Evolutionary conservation across 305 asterid species (phyloP), one percentile per base, ranked within the genome.

Genomic region (Vinca major): DNA sequence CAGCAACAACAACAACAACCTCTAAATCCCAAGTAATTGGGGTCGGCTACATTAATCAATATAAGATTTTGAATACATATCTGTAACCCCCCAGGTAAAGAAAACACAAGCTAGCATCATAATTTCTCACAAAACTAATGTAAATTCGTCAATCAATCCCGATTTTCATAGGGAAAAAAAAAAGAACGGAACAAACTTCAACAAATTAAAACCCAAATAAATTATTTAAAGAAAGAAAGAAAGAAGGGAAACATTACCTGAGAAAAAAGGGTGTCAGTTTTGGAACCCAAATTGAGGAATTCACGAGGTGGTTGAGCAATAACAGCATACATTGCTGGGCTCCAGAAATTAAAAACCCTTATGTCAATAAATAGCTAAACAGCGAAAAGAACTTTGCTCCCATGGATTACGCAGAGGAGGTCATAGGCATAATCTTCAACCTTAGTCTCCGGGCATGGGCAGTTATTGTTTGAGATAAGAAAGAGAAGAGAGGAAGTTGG

Each of bases 291-390:
- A 51, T 61, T 51, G 56, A 60, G 43, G 26, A 61, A 66, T 26
- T 67, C 72, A 37, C 69, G 69, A n/a, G 73, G n/a, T n/a, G 73
- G 77, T 52, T 67, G 51, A 26, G 77, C 73, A 10, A 73, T 73
- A 8, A 73, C 73, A 44, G 77, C 56, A 62, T 67, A 61, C 77
- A 73, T 73, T 16, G 17, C 12, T 16, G 11, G 36, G 21, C 49
- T 44, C 26, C 72, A 26, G 33, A 26, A 26, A 26, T 26, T 0
- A 26, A 26, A 26, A 26, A 26, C 33, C 33, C 33, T 26, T 26
- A 26, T 26, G 33, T 26, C 33, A 26, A 26, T 26, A 26, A 26
- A 26, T 26, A 26, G 33, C 33, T 26, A 26, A 26, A 26, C 1
- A 26, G 33, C 33, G 33, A 26, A 26, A 26, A 26, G 33, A 26